These are phyloP conservation scores for Pleurotus giganteus DNA, from an alignment of 768 basidiomycete species.

Conservation along the genomic window DNA sequence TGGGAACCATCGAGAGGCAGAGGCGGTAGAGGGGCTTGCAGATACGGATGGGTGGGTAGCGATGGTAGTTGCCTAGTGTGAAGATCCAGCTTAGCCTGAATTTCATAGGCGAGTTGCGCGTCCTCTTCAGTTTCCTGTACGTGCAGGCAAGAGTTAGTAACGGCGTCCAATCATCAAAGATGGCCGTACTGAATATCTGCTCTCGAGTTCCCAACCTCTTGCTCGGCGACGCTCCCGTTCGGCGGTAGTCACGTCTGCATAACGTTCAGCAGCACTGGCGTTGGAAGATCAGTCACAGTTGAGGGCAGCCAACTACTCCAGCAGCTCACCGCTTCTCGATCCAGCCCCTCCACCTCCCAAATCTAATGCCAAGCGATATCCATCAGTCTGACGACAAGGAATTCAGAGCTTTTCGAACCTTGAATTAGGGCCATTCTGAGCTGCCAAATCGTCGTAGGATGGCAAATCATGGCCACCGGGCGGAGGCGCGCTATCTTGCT, in stretches of 20 bases:
- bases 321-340: constrained; percentile 75
- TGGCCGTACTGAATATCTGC: constrained; percentile 8
- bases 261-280: constrained; percentile 79
- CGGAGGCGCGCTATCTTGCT: constrained; percentile 39
- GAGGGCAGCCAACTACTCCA: background rate
- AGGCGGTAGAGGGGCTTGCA: background rate
- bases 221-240: constrained; percentile 54
- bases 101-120: background rate
- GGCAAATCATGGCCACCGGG: constrained; percentile 58
- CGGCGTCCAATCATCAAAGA: too few species aligned
- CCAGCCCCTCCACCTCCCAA: constrained; percentile 85
- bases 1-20: background rate
- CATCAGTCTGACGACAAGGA: constrained; percentile 8
- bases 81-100: constrained; percentile 2
- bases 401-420: constrained; percentile 42
- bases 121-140: background rate
- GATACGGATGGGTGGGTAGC: background rate
- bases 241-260: constrained; percentile 60
- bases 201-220: constrained; percentile 69
- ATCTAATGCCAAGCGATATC: constrained; percentile 42
- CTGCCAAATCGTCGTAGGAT: constrained; percentile 77
- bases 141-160: background rate
- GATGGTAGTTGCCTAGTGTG: background rate
- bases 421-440: constrained; percentile 78
- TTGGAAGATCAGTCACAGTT: constrained; percentile 3